A percentile compares a stretch with the other conserved stretches of the same genome.
Evolutionary conservation across 768 basidiomycete species (phyloP).

Genomic region (Imleria badia): DNA sequence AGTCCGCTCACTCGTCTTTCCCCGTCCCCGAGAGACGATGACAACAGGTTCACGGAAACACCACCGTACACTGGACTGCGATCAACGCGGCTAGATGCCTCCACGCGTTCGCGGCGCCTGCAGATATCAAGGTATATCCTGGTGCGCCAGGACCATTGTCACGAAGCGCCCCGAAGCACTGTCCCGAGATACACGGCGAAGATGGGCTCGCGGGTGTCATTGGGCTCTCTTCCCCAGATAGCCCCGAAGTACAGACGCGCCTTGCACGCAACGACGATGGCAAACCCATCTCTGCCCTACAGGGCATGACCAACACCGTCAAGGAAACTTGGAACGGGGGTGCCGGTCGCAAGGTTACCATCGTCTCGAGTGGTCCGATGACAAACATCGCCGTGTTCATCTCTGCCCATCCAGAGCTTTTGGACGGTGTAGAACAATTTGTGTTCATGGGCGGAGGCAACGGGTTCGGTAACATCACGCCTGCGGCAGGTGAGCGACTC

Average conservation of each 20-base stretch:
- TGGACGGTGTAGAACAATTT: conserved; percentile 48
- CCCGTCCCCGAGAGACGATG: neutral
- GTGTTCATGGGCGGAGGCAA: conserved; percentile 90
- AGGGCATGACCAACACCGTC: conserved; percentile 65
- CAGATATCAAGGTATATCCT: conserved; percentile 57
- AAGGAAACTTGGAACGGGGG: conserved; percentile 57
- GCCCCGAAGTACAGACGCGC: conserved; percentile 48
- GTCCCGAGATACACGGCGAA: conserved; percentile 76
- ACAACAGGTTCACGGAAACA: conserved; percentile 80
- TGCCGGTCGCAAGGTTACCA: conserved; percentile 55
- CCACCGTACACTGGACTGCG: conserved; percentile 56
- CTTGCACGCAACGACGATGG: conserved; percentile 47
- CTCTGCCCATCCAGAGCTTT: conserved; percentile 53
- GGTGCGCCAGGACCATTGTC: conserved; percentile 74
- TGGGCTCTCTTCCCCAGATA: conserved; percentile 57
- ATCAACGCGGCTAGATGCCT: conserved; percentile 79
- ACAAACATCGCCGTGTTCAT: conserved; percentile 79
- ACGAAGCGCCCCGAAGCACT: conserved; percentile 52
- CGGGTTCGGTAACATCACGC: conserved; percentile 76
- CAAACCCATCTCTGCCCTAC: conserved; percentile 51
- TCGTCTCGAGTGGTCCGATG: conserved; percentile 82
- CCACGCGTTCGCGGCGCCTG: conserved; percentile 66
- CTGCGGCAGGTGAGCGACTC: conserved; percentile 57
- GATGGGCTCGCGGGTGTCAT: conserved; percentile 86
- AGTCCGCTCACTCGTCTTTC: conserved; percentile 7